A percentile compares a stretch with the other conserved stretches of the same genome.
These are phyloP conservation scores for Arbutus unedo DNA, from an alignment of 148 eudicot species.

Conservation along the genomic window DNA sequence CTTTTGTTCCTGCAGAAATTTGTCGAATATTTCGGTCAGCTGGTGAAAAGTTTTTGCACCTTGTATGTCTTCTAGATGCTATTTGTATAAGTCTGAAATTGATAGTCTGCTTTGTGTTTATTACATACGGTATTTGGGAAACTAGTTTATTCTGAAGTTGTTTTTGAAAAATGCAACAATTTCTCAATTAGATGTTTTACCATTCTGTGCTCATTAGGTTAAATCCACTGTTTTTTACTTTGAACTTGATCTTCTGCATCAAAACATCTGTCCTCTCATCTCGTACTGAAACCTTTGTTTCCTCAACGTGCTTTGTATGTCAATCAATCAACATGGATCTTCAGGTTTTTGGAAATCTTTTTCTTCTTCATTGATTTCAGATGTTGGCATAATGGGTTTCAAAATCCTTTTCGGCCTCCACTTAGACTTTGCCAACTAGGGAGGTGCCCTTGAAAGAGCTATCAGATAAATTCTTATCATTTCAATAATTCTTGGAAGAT, in stretches of 20 bases:
- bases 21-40: conserved; percentile 81
- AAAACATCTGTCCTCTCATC: not conserved
- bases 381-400: not conserved
- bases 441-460: not conserved
- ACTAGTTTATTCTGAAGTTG: conserved; percentile 8
- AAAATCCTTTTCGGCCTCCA: not conserved
- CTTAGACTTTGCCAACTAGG: not conserved
- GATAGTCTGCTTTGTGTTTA: conserved; percentile 5
- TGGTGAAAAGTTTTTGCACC: conserved; percentile 81
- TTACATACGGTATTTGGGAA: not conserved
- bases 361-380: not conserved
- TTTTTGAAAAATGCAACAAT: not conserved
- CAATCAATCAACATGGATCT: not conserved
- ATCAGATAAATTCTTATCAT: conserved; percentile 3
- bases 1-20: conserved; percentile 92
- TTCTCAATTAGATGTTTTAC: not conserved
- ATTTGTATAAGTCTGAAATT: not conserved
- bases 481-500: not conserved
- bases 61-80: conserved; percentile 45
- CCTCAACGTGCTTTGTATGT: not conserved
- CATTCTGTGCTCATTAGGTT: not conserved
- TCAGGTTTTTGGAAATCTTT: not conserved
- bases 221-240: not conserved
- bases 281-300: not conserved
- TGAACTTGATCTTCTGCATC: not conserved